phyloP scores from a whole-genome alignment of 306 rosid genomes.

The Prinsepia uniflora region DNA sequence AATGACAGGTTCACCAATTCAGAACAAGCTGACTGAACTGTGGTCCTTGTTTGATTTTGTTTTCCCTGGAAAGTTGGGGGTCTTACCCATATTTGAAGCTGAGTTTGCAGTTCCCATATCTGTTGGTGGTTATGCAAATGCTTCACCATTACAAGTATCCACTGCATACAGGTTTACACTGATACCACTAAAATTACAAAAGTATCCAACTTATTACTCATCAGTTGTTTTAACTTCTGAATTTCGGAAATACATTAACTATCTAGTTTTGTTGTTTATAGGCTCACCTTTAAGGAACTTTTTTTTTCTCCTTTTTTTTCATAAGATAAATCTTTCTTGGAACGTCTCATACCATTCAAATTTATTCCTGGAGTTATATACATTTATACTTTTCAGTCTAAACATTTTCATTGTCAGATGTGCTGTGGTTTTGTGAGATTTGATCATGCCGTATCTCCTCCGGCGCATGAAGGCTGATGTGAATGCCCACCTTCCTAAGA shows the following conservation, averaged over 20 bases:
- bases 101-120: constrained; percentile 97
- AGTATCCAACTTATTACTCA: neutral
- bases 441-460: constrained; percentile 97
- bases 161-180: constrained; percentile 81
- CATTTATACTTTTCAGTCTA: constrained; percentile 3
- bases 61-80: constrained; percentile 98
- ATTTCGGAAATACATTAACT: neutral
- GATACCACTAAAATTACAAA: neutral
- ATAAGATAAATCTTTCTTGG: neutral
- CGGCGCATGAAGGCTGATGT: constrained; percentile 97
- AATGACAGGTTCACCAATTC: constrained; percentile 99
- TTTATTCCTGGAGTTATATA: neutral
- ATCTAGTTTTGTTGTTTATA: neutral
- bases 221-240: neutral
- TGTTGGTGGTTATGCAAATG: constrained; percentile 97
- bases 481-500: constrained; percentile 89
- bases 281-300: neutral
- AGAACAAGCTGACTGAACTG: constrained; percentile 84
- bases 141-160: constrained; percentile 96
- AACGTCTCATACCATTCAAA: neutral
- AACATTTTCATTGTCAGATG: constrained; percentile 54
- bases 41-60: constrained; percentile 99
- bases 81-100: constrained; percentile 94
- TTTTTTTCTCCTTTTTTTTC: no score
- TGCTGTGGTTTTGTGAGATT: constrained; percentile 93